A percentile compares a stretch with the other conserved stretches of the same genome.
These are phyloP conservation scores for Vitis cinerea DNA, from an alignment of 164 flowering plant species.

Conservation along the genomic window DNA sequence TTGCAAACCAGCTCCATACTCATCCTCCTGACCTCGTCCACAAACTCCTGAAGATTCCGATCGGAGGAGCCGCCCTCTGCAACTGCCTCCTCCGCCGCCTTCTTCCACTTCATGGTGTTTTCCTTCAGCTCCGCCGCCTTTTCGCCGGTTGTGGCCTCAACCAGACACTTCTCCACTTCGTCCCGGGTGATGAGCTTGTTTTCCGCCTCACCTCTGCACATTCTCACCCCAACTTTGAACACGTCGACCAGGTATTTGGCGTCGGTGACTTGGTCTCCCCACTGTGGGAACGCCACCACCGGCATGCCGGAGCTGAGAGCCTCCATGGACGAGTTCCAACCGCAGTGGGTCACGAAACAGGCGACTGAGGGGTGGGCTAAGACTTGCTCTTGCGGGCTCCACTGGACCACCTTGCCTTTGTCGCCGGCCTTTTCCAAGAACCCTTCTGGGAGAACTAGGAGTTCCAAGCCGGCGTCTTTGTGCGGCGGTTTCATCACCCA, in stretches of 20 bases:
- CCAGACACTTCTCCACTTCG: conserved; percentile 23
- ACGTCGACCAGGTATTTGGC: conserved; percentile 18
- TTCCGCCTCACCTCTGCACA: conserved; percentile 6
- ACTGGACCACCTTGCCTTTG: conserved; percentile 15
- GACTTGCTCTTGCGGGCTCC: conserved; percentile 28
- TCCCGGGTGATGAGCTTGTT: not conserved
- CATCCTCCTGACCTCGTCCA: conserved; percentile 42
- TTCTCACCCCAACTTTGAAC: conserved; percentile 21
- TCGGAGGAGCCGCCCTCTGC: conserved; percentile 74
- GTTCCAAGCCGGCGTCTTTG: too few species aligned
- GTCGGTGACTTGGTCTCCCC: conserved; percentile 22
- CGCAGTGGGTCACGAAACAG: conserved; percentile 27
- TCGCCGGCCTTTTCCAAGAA: conserved; percentile 17
- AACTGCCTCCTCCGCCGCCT: conserved; percentile 55
- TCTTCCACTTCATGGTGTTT: conserved; percentile 61
- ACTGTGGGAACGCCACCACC: conserved; percentile 22
- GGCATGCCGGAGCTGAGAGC: conserved; percentile 21
- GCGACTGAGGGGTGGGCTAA: conserved; percentile 19
- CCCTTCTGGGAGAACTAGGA: not conserved
- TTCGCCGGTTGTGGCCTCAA: conserved; percentile 13
- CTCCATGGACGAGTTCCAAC: conserved; percentile 30
- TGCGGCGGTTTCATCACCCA: conserved; percentile 22
- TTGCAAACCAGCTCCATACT: conserved; percentile 1
- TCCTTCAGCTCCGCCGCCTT: conserved; percentile 33
- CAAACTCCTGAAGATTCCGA: conserved; percentile 44